Evolutionary conservation across 2,329 filamentous ascomycete species (phyloP).

Genomic region (Pseudogymnoascus sp.): DNA sequence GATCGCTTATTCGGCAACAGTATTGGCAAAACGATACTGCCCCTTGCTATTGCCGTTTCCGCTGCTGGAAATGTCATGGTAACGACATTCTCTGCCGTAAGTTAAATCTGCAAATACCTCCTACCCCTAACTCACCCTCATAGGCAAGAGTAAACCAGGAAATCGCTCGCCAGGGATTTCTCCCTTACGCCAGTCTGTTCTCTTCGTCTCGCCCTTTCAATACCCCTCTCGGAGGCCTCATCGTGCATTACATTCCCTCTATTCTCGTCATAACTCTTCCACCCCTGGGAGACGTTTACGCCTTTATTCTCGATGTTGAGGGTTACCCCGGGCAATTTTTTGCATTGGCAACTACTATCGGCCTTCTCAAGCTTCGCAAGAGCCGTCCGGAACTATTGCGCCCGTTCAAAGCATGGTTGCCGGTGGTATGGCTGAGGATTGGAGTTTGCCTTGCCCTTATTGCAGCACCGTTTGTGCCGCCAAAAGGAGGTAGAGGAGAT

Average conservation of each 20-base stretch:
- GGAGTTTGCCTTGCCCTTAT: slow-evolving; percentile 26
- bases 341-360: slow-evolving; percentile 27
- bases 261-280: slow-evolving; percentile 45
- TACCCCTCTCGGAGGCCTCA: slow-evolving; percentile 32
- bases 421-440: slow-evolving; percentile 26
- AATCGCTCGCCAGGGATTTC: slow-evolving; percentile 39
- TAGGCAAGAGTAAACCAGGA: slow-evolving; percentile 42
- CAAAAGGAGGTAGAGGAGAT: slow-evolving; percentile 33
- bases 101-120: slow-evolving; percentile 21
- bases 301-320: slow-evolving; percentile 33
- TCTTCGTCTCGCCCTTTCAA: slow-evolving; percentile 22
- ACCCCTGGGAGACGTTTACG: slow-evolving; percentile 33
- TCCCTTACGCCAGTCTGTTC: slow-evolving; percentile 34
- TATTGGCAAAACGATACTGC: slow-evolving; percentile 35
- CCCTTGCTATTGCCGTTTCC: slow-evolving; percentile 38
- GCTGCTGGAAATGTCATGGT: slow-evolving; percentile 42
- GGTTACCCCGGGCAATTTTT: slow-evolving; percentile 39
- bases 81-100: slow-evolving; percentile 46
- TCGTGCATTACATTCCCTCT: slow-evolving; percentile 54
- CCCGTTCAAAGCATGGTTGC: slow-evolving; percentile 24
- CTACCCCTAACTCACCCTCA: slow-evolving; percentile 16
- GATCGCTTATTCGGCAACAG: slow-evolving; percentile 41
- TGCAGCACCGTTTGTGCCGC: slow-evolving; percentile 32
- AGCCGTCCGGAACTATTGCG: slow-evolving; percentile 36
- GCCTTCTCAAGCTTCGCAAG: slow-evolving; percentile 42